Base-by-base conservation (phyloP, 2,329 filamentous ascomycete genomes). In the Xylaria multiplex region DNA sequence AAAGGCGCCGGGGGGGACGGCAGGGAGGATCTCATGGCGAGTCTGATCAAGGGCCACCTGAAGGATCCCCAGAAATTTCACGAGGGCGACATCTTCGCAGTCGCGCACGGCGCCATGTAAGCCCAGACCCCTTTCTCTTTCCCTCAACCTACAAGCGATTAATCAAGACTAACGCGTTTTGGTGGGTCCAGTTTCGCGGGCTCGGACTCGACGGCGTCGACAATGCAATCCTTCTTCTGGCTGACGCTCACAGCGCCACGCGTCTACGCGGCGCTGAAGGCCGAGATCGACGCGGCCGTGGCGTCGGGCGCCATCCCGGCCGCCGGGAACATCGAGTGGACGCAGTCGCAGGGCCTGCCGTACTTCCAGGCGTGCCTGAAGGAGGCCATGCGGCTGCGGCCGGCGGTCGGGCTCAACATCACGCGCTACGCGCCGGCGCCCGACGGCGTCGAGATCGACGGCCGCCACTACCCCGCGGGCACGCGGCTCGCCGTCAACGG, bases 141-240 rank as follows among this genome's bases (percentile, higher is more conserved):
- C n/a, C 35, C n/a, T 4, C 2, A 24, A 52, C 40, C 14, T 14
- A 49, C 7, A 49, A 22, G 8, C 22, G n/a, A 46, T 9, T 46
- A 8, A 46, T 16, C 2, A 11, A 54, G 32, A 40, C 32, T 54
- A 40, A 54, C 19, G 6, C 24, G 19, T 40, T 40, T 1, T 2
- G 11, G 14, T 40, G 11, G 14, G 11, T 13, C 30, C 48, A 86
- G 84, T 68, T 85, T 88, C 72, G 86, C 86, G 16, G 87, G 87
- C 30, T 87, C 86, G 22, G 86, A 89, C 76, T 87, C 86, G 0
- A 88, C 86, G 0, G 86, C 86, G 11, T 86, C 84, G 7, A 86
- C 84, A 0, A 86, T 86, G 84, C 84, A 86, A 69, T 85, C 83
- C 62, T 85, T 86, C 74, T 85, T 84, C 77, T 84, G 81, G 78